phyloP scores from a whole-genome alignment of 306 rosid genomes.

The Gleditsia sinensis region DNA sequence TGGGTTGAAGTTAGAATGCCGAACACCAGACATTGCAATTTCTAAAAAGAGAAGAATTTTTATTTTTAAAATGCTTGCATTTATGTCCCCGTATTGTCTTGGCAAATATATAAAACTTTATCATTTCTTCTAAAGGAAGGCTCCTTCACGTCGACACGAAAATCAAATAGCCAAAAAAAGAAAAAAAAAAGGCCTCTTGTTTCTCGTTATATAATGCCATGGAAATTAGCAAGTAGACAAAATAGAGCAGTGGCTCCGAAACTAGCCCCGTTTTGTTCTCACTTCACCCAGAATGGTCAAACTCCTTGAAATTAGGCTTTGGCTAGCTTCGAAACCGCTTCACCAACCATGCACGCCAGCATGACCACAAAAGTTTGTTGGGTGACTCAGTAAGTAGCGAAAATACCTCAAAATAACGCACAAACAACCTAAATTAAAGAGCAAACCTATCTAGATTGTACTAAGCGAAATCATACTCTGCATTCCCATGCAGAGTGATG shows the following conservation, averaged over 20 bases:
- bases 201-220: slow-evolving; percentile 22
- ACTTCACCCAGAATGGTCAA: slow-evolving; percentile 19
- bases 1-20: not conserved
- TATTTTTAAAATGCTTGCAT: slow-evolving; percentile 17
- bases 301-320: slow-evolving; percentile 53
- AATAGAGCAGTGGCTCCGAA: slow-evolving; percentile 48
- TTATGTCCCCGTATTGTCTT: slow-evolving; percentile 16
- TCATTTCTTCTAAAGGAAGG: slow-evolving; percentile 31
- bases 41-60: not conserved
- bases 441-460: slow-evolving; percentile 17
- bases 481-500: slow-evolving; percentile 34
- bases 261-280: slow-evolving; percentile 33
- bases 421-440: not conserved
- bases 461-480: slow-evolving; percentile 22
- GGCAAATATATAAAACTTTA: slow-evolving; percentile 16
- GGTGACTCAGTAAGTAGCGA: not conserved
- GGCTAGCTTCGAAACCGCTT: slow-evolving; percentile 11
- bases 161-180: slow-evolving; percentile 28
- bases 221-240: slow-evolving; percentile 32
- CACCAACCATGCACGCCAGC: slow-evolving; percentile 3
- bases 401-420: not conserved
- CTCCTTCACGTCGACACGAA: slow-evolving; percentile 38
- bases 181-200: slow-evolving; percentile 30
- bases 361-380: not conserved
- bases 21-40: not conserved